Evolutionary conservation across 495 filamentous ascomycete species (phyloP).

Genomic region (Trichoderma erinaceum): DNA sequence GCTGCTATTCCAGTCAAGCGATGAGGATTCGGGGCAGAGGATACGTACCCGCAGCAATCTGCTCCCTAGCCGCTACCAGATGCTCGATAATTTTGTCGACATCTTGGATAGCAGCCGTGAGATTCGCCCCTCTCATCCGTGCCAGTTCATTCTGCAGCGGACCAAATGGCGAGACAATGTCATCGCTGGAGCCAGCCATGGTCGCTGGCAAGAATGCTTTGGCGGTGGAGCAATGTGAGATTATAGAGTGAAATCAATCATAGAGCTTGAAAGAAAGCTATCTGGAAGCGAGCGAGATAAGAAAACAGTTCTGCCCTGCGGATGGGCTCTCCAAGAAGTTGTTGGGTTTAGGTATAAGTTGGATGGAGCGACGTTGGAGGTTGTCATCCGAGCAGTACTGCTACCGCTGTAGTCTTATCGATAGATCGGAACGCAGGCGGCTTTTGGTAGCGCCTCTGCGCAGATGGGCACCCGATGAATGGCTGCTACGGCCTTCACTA

Average conservation of each 20-base stretch:
- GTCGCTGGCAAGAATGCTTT: not conserved
- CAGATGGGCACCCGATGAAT: too few relatives aligned
- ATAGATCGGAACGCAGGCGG: not conserved
- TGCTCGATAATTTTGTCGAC: conserved; percentile 75
- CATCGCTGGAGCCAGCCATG: not conserved
- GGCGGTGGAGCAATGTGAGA: not conserved
- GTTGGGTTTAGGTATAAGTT: not conserved
- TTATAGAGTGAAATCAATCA: not conserved
- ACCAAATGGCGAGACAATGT: conserved; percentile 13
- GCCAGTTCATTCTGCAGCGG: conserved; percentile 65
- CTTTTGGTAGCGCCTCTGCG: not conserved
- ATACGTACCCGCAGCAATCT: conserved; percentile 58
- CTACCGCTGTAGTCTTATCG: not conserved
- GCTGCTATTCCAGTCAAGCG: not conserved
- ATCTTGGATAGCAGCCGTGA: conserved; percentile 64
- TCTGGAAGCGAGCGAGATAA: not conserved
- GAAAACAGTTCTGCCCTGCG: not conserved
- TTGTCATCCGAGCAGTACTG: not conserved
- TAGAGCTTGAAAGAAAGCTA: not conserved
- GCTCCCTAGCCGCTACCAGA: conserved; percentile 63
- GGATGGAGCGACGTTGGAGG: not conserved
- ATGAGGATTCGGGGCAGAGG: not conserved
- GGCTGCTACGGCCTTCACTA: too few relatives aligned
- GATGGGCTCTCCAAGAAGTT: not conserved
- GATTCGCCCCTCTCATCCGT: conserved; percentile 59